Evolutionary conservation across 768 basidiomycete species (phyloP).

Genomic region (Russula olivacea): DNA sequence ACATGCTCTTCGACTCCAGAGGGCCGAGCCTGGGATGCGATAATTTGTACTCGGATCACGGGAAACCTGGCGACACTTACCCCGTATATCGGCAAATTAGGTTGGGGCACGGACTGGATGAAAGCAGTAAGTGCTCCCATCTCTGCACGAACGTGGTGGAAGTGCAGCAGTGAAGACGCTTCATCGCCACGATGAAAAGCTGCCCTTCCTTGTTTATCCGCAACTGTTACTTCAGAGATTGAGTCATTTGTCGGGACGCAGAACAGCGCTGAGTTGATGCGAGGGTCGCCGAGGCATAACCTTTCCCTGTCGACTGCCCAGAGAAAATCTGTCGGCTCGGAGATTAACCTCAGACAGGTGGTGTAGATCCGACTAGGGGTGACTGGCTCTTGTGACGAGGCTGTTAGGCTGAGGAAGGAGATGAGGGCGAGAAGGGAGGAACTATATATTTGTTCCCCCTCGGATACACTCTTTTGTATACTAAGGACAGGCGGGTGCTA

Average conservation of each 20-base stretch:
- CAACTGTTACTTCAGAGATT: background rate
- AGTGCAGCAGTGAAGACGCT: background rate
- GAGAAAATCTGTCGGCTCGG: background rate
- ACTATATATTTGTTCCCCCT: too few relatives aligned
- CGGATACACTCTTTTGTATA: too few relatives aligned
- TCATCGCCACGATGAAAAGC: background rate
- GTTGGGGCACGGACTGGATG: background rate
- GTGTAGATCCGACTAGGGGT: too few relatives aligned
- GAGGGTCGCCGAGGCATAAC: background rate
- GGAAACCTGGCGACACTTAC: background rate
- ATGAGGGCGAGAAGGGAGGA: too few relatives aligned
- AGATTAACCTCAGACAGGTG: too few relatives aligned
- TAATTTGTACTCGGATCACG: background rate
- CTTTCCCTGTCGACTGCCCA: background rate
- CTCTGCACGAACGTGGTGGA: background rate
- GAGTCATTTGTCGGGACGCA: background rate
- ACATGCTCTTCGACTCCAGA: background rate
- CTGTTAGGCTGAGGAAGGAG: too few relatives aligned
- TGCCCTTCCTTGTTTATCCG: background rate
- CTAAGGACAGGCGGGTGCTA: too few relatives aligned
- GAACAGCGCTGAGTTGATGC: background rate
- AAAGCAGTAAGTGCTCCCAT: background rate
- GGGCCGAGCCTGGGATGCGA: background rate
- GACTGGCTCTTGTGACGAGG: too few relatives aligned
- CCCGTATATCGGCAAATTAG: background rate